These are phyloP conservation scores for Aspergillus sergii DNA, from an alignment of 2,329 filamentous ascomycete species.

Conservation along the genomic window DNA sequence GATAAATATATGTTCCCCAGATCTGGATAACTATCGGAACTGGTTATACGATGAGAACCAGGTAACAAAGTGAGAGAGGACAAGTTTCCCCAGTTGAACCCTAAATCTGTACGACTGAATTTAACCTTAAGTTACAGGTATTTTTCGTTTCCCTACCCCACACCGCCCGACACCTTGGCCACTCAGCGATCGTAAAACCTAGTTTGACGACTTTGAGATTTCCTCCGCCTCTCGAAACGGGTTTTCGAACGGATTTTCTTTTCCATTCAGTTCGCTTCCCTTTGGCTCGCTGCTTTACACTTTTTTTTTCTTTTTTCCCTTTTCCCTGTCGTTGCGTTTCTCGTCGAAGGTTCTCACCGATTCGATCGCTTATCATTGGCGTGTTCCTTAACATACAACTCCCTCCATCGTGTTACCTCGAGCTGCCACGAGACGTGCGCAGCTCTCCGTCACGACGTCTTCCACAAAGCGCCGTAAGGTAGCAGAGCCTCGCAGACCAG, in stretches of 20 bases:
- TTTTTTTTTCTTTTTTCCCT: slow-evolving; percentile 1
- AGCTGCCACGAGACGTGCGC: slow-evolving; percentile 49
- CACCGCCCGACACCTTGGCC: slow-evolving; percentile 1
- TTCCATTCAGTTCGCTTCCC: slow-evolving; percentile 8
- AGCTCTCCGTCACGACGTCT: slow-evolving; percentile 54
- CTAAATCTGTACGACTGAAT: not conserved
- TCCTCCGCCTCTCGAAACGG: slow-evolving; percentile 10
- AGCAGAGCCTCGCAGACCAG: slow-evolving; percentile 46
- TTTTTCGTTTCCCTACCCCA: slow-evolving; percentile 6
- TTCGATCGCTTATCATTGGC: slow-evolving; percentile 7
- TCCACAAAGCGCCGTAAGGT: slow-evolving; percentile 53
- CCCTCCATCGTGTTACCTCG: slow-evolving; percentile 30
- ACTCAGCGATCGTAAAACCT: not conserved
- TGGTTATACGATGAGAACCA: no score
- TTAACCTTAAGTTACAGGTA: slow-evolving; percentile 3
- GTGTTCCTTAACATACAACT: not conserved
- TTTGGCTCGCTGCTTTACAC: slow-evolving; percentile 7
- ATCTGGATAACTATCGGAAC: not conserved
- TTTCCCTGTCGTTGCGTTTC: slow-evolving; percentile 6
- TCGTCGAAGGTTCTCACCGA: slow-evolving; percentile 1
- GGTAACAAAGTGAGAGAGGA: not conserved
- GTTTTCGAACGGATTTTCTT: slow-evolving; percentile 7
- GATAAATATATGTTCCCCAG: not conserved
- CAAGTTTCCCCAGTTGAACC: not conserved
- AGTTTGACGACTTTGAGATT: slow-evolving; percentile 12